Evolutionary conservation across 345 rosid genomes (phyloP), one percentile per base, ranked within the genome.

Genomic region (Camelina sativa): DNA sequence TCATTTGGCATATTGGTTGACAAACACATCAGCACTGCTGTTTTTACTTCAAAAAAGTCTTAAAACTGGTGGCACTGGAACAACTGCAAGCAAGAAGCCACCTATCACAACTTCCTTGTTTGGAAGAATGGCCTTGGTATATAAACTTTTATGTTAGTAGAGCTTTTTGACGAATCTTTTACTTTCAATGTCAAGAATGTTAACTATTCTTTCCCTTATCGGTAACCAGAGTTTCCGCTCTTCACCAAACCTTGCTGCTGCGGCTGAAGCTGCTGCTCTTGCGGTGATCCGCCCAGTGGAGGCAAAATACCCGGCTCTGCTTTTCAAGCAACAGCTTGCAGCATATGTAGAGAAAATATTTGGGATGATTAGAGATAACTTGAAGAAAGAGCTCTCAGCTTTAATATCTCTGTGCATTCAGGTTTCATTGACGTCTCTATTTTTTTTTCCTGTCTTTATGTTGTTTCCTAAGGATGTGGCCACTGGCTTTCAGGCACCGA

Each of bases 1-100:
- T 48, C 97, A 95, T 67, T 90, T 95, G 96, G 92, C 98, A 47
- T 95, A 95, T 84, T 95, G 99, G 99, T 84, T 95, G 67, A 86
- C 99, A 69, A 92, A 88, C 80, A 87, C 96, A 65, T 92, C 99
- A 5, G 69, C 91, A 38, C 81, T 95, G 69, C 82, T 95, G 79
- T 95, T 92, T 82, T 84, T 95, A 87, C 92, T 92, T 76, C 93
- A 95, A 82, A 84, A 76, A 76, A 85, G 97, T 81, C 76, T 92
- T 60, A 90, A 89, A 83, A 80, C 89, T 59, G 97, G 96, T 71
- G 83, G 91, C 48, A 67, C 68, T 43, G 90, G 88, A 63, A 78
- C 89, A 73, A 79, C 93, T 20, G 81, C 92, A 54, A 74, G 84
- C 72, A 79, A 78, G 71, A 92, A 89, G 73, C 89, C 96, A 65